These are phyloP conservation scores for Lichina pygmaea DNA, from an alignment of 495 filamentous ascomycete species.

Conservation along the genomic window DNA sequence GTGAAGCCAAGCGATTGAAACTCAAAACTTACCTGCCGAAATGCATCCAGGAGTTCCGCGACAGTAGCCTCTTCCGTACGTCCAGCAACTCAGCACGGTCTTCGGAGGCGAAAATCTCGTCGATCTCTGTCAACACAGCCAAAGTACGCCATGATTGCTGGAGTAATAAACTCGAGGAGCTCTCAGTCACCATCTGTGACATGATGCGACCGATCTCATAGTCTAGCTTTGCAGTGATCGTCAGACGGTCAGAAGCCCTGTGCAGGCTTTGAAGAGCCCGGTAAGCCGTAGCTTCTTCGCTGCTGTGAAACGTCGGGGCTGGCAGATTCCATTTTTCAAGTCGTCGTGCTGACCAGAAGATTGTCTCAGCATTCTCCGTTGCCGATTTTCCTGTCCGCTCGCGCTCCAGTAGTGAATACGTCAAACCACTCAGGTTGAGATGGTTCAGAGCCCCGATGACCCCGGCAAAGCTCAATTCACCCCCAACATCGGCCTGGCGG, in stretches of 20 bases:
- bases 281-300: slow-evolving; percentile 43
- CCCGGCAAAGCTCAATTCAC: slow-evolving; percentile 15
- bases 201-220: slow-evolving; percentile 37
- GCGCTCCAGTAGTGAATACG: slow-evolving; percentile 42
- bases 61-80: slow-evolving; percentile 31
- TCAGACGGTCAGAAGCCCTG: slow-evolving; percentile 26
- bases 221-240: slow-evolving; percentile 26
- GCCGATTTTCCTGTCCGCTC: slow-evolving; percentile 15
- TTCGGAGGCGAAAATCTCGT: slow-evolving; percentile 39
- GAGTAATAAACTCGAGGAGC: slow-evolving; percentile 29
- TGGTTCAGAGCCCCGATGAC: slow-evolving; percentile 34
- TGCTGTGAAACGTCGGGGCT: slow-evolving; percentile 30
- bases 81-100: slow-evolving; percentile 31
- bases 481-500: slow-evolving; percentile 17
- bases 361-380: slow-evolving; percentile 28
- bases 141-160: slow-evolving; percentile 40
- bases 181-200: slow-evolving; percentile 22
- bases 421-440: slow-evolving; percentile 44
- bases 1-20: too few relatives aligned
- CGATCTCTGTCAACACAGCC: slow-evolving; percentile 54
- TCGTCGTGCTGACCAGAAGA: slow-evolving; percentile 58
- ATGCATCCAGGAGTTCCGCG: slow-evolving; percentile 50
- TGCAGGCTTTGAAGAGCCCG: slow-evolving; percentile 56
- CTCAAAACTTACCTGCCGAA: slow-evolving; percentile 31
- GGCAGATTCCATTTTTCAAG: slow-evolving; percentile 85